Base-by-base conservation (phyloP, 495 filamentous ascomycete species). In the Hamigera avellanea region DNA sequence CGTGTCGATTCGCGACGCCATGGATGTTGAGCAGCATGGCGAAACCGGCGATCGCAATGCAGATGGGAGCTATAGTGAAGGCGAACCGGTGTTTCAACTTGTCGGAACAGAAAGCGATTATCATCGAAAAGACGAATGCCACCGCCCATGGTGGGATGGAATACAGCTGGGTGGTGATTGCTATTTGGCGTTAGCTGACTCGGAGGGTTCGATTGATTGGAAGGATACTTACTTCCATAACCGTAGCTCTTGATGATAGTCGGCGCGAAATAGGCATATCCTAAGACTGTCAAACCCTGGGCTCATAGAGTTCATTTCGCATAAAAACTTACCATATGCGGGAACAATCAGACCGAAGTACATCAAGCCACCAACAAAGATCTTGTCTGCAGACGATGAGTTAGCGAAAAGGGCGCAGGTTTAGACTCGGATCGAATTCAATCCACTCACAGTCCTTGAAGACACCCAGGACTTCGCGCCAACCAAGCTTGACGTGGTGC, bases 91-190 rank as follows among this genome's bases (percentile, higher is more conserved):
- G 84, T 21, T 63, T 66, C 14, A 73, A 39, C 52, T 64, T 71
- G 53, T 93, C 87, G 1, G 80, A 86, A 26, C 71, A 48, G 33
- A 53, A 66, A 1, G 85, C 85, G 18, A 85, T 60, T n/a, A 80
- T 25, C 66, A 93, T 78, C 9, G 83, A 78, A 36, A 93, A 82
- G 6, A 42, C 70, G 37, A 83, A 93, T 0, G 86, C 76, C 6
- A 59, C 74, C n/a, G 78, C 85, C 78, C 83, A 94, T 0, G 85
- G 84, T 6, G 87, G 82, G n/a, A 95, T 84, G 29, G 76, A 78
- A 46, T 76, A 77, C 18, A 94, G 64, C 44, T 94, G 86, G 1
- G 87, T 87, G 40, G 73, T 62, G 50, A 89, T 84, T 12, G 75
- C 50, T 54, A 16, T 4, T 16, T 8, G 14, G 7, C 3, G 6